Conservation (phyloP, 345 rosid species). For the Populus davidiana region DNA sequence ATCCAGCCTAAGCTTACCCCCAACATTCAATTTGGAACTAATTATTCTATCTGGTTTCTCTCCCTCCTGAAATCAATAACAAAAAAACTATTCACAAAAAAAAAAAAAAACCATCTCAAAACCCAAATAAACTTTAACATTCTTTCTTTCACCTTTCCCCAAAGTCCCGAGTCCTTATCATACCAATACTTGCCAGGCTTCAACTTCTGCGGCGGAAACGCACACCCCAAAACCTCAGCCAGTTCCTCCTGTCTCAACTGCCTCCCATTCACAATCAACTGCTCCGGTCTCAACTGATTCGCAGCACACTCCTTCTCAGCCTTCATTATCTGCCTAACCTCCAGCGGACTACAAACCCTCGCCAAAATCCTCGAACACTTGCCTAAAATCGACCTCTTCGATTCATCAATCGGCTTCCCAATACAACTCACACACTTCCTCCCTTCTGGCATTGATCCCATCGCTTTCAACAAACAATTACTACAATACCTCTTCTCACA, state of each 20-base stretch:
- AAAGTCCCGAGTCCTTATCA: constrained; percentile 92
- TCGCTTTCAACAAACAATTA: constrained; percentile 59
- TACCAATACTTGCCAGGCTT: constrained; percentile 98
- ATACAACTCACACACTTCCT: constrained; percentile 65
- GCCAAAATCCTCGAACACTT: constrained; percentile 48
- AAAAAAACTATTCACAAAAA: background rate
- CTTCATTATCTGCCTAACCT: constrained; percentile 56
- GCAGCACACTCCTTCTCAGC: constrained; percentile 60
- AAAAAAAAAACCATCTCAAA: background rate
- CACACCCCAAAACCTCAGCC: constrained; percentile 31
- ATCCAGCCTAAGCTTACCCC: constrained; percentile 44
- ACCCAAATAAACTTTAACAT: background rate
- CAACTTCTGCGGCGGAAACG: constrained; percentile 77
- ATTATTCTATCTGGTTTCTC: constrained; percentile 61
- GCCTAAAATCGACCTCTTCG: constrained; percentile 42
- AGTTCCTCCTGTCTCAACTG: constrained; percentile 50
- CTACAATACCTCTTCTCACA: constrained; percentile 58
- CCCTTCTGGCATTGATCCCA: constrained; percentile 82
- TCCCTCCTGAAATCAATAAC: constrained; percentile 45
- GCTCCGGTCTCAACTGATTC: constrained; percentile 65
- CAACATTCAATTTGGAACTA: constrained; percentile 51
- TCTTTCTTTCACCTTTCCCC: constrained; percentile 62
- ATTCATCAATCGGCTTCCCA: constrained; percentile 51
- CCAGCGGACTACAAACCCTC: constrained; percentile 44
- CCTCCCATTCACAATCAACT: constrained; percentile 51